These are phyloP conservation scores for Ophioceras dolichostomum DNA, from an alignment of 2,329 filamentous ascomycete genomes.

Conservation along the genomic window DNA sequence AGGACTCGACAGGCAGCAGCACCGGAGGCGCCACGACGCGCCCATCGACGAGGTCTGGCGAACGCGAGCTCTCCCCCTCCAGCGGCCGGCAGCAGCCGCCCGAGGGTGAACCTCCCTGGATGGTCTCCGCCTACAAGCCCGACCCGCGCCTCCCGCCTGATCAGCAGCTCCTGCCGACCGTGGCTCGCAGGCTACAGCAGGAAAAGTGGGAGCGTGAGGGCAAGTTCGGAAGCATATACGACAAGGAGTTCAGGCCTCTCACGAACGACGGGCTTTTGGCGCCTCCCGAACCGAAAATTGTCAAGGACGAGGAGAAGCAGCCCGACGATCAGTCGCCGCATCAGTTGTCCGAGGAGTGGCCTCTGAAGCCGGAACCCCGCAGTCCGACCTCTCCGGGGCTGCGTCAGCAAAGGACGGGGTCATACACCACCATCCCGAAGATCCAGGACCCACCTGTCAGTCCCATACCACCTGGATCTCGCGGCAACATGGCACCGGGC, in stretches of 20 bases:
- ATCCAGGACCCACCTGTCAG: constrained; percentile 33
- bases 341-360: constrained; percentile 51
- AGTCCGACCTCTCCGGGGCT: constrained; percentile 27
- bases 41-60: constrained; percentile 51
- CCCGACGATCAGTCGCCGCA: constrained; percentile 18
- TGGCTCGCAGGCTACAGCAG: constrained; percentile 81
- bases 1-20: constrained; percentile 28
- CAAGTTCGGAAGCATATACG: constrained; percentile 73
- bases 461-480: constrained; percentile 17
- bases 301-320: constrained; percentile 15
- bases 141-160: constrained; percentile 90
- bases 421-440: constrained; percentile 53
- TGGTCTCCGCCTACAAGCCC: constrained; percentile 88
- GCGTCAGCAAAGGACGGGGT: constrained; percentile 31
- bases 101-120: constrained; percentile 93
- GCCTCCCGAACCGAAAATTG: constrained; percentile 27
- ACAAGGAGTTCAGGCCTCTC: constrained; percentile 75
- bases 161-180: constrained; percentile 88
- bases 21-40: constrained; percentile 37
- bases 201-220: constrained; percentile 93
- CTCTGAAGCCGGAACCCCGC: constrained; percentile 37
- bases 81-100: constrained; percentile 46
- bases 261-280: constrained; percentile 49
- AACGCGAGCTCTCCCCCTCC: constrained; percentile 33
- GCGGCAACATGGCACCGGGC: neutral